Base-by-base conservation (phyloP, 2,329 filamentous ascomycete genomes). In the Amylocarpus encephaloides region DNA sequence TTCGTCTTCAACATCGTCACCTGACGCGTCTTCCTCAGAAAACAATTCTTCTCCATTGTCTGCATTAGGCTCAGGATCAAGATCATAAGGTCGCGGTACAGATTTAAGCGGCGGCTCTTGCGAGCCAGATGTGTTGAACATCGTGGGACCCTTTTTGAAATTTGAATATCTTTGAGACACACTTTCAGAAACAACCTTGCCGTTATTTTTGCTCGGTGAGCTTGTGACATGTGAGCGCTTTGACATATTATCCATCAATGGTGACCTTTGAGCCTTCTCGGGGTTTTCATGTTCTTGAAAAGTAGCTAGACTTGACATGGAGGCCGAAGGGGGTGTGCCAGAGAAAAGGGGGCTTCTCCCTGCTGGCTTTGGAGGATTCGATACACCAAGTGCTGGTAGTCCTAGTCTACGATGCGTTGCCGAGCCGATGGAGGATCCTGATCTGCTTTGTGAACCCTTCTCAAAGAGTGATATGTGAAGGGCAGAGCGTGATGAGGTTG, bases 251-350 rank as follows among this genome's bases (percentile, higher is more conserved):
- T 26, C 22, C 22, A 26, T 26, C 22, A 26, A 26, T 26, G 4
- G 22, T 26, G 22, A 26, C 4, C 7, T 26, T 29, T 32, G 35
- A 33, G 18, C 49, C 11, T 38, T 29, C 30, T 56, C 49, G 2
- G 55, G 34, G 2, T 49, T 32, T 7, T 58, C 51, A 22, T 49
- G 53, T 11, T 48, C 41, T 30, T 47, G 47, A 18, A 36, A 39
- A 15, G 54, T 54, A 40, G 54, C 48, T 34, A 45, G 39, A 41
- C 56, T 59, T 7, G 59, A 62, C 7, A 35, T 16, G 10, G 16
- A 11, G 5, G 41, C 29, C n/a, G 41, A 32, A 13, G 40, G n/a
- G n/a, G 34, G n/a, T 16, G 6, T 30, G 33, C 19, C 19, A 15
- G 49, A 19, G 11, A 36, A 35, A 18, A 40, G 18, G 11, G 38